Conservation (phyloP, 805 yeast species). For the Starmerella tilneyi region DNA sequence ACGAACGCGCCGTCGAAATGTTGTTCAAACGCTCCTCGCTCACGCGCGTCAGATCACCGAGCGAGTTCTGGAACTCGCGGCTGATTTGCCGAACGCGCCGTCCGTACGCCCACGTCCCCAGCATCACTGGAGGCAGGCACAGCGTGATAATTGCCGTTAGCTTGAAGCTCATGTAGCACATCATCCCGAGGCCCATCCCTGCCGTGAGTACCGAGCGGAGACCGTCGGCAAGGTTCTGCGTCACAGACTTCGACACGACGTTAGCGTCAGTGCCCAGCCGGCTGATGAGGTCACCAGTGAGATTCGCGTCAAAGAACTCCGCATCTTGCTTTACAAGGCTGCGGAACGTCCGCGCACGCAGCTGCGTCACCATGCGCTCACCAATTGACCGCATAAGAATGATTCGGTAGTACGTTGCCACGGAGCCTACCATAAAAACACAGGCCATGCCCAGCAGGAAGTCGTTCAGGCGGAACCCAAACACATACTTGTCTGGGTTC, state of each 20-base stretch:
- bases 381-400: slow-evolving; percentile 67
- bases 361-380: slow-evolving; percentile 74
- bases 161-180: slow-evolving; percentile 76
- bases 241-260: slow-evolving; percentile 72
- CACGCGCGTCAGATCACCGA: slow-evolving; percentile 78
- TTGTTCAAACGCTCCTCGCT: slow-evolving; percentile 86
- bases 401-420: slow-evolving; percentile 74
- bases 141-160: slow-evolving; percentile 71
- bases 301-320: slow-evolving; percentile 76
- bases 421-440: slow-evolving; percentile 61
- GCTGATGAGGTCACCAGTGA: slow-evolving; percentile 86
- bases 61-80: slow-evolving; percentile 65
- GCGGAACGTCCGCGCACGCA: slow-evolving; percentile 65
- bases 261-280: slow-evolving; percentile 82
- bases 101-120: slow-evolving; percentile 76
- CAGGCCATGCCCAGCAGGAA: slow-evolving; percentile 55
- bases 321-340: slow-evolving; percentile 78
- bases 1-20: slow-evolving; percentile 77
- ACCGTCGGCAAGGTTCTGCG: slow-evolving; percentile 90
- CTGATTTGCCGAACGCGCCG: slow-evolving; percentile 63
- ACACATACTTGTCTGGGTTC: slow-evolving; percentile 32
- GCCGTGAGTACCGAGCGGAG: slow-evolving; percentile 74
- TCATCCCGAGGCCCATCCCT: slow-evolving; percentile 78
- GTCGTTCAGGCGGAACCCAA: slow-evolving; percentile 51
- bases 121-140: slow-evolving; percentile 71